Evolutionary conservation across 306 rosid genomes (phyloP).

Genomic region (Astragalus membranaceus): DNA sequence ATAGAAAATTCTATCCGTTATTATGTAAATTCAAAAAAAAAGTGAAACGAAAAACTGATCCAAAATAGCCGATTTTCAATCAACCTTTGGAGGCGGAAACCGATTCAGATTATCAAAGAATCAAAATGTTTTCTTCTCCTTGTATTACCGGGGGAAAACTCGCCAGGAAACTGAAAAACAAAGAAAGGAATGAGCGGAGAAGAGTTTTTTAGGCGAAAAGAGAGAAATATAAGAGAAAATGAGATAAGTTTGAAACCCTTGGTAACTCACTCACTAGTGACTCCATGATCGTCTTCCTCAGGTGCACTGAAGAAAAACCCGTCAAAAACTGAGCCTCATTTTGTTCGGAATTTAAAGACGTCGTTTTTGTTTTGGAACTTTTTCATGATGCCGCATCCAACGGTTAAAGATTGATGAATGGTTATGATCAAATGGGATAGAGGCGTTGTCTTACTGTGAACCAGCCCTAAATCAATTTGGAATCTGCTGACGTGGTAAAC

Average conservation of each 20-base stretch:
- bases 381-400: neutral
- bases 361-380: neutral
- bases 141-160: neutral
- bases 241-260: neutral
- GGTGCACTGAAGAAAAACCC: neutral
- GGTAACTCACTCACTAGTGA: neutral
- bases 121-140: neutral
- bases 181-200: neutral
- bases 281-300: neutral
- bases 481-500: neutral
- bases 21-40: neutral
- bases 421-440: neutral
- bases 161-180: neutral
- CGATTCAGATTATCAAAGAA: neutral
- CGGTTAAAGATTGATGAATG: neutral
- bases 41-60: too few relatives aligned
- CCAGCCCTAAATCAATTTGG: neutral
- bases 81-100: neutral
- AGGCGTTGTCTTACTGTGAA: neutral
- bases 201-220: neutral
- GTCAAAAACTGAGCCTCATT: neutral
- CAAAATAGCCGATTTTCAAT: neutral
- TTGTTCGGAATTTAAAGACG: neutral
- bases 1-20: neutral
- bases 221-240: neutral